Conservation (phyloP, 768 basidiomycete species). For the Collybia sordida region DNA sequence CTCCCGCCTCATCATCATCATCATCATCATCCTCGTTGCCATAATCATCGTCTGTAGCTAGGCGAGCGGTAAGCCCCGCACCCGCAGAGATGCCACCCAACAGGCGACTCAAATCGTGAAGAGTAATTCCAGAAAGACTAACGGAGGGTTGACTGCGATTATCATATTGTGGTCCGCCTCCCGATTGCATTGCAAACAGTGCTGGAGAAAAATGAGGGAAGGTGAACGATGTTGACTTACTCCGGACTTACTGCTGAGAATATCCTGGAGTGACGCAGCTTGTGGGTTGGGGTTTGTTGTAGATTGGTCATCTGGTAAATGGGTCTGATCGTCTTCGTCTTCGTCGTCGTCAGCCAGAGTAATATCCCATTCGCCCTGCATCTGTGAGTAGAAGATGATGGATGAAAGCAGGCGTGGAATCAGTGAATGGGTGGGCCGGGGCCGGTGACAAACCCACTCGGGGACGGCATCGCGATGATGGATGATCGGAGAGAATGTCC, state of each 20-base stretch:
- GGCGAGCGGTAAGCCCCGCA: neutral
- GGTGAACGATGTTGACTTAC: neutral
- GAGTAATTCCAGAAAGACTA: slow-evolving; percentile 26
- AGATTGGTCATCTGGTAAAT: neutral
- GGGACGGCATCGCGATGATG: slow-evolving; percentile 9
- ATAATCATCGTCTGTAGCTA: neutral
- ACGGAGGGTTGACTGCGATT: slow-evolving; percentile 10
- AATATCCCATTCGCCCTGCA: slow-evolving; percentile 22
- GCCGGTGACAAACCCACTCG: neutral
- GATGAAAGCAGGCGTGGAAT: slow-evolving; percentile 7
- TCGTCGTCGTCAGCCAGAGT: slow-evolving; percentile 18
- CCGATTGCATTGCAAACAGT: slow-evolving; percentile 30
- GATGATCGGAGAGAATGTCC: slow-evolving; percentile 13
- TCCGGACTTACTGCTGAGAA: slow-evolving; percentile 22
- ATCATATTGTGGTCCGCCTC: slow-evolving; percentile 14
- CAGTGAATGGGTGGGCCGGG: neutral
- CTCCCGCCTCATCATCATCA: slow-evolving; percentile 28
- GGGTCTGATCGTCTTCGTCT: neutral
- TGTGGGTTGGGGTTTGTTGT: neutral
- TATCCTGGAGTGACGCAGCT: slow-evolving; percentile 20
- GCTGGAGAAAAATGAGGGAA: slow-evolving; percentile 17
- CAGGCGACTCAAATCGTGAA: slow-evolving; percentile 29
- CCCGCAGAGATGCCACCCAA: slow-evolving; percentile 14
- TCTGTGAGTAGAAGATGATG: slow-evolving; percentile 2
- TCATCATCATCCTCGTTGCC: slow-evolving; percentile 18